Conservation (phyloP, 2,329 filamentous ascomycete genomes). For the Aspergillus quadrilineatus region DNA sequence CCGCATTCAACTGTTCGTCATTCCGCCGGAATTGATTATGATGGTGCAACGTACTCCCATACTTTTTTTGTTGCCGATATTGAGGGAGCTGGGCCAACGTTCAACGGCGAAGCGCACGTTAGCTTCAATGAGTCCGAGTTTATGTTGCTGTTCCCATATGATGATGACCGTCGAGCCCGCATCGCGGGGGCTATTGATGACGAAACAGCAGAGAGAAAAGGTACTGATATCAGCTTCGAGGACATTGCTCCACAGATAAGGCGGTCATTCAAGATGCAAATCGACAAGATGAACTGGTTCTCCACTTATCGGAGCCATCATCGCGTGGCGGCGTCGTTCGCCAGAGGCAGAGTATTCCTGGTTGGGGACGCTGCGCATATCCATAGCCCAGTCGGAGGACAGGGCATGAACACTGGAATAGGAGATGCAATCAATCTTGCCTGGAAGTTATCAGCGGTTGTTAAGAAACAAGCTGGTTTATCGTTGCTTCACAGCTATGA, state of each 20-base stretch:
- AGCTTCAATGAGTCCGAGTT: slow-evolving; percentile 37
- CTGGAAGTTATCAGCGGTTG: slow-evolving; percentile 54
- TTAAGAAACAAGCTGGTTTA: slow-evolving; percentile 40
- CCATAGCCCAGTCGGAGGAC: slow-evolving; percentile 56
- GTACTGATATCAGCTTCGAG: slow-evolving; percentile 30
- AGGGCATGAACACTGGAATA: slow-evolving; percentile 60
- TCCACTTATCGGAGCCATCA: slow-evolving; percentile 50
- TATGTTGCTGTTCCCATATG: slow-evolving; percentile 35
- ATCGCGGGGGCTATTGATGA: slow-evolving; percentile 28
- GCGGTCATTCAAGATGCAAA: slow-evolving; percentile 23
- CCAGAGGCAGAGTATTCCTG: slow-evolving; percentile 52
- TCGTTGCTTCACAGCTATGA: slow-evolving; percentile 51
- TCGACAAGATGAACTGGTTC: slow-evolving; percentile 40
- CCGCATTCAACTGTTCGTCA: slow-evolving; percentile 51
- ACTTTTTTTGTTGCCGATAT: slow-evolving; percentile 49
- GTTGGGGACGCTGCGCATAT: slow-evolving; percentile 60
- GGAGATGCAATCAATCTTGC: slow-evolving; percentile 56
- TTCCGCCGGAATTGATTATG: slow-evolving; percentile 39
- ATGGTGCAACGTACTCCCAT: slow-evolving; percentile 45
- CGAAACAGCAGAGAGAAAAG: slow-evolving; percentile 16
- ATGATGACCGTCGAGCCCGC: slow-evolving; percentile 23
- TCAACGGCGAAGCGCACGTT: slow-evolving; percentile 35
- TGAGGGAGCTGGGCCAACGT: slow-evolving; percentile 29
- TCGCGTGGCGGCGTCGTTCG: slow-evolving; percentile 44
- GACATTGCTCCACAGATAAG: slow-evolving; percentile 28